A percentile compares a stretch with the other conserved stretches of the same genome.
Conservation (phyloP, 176 grass and related monocot species). For the Chrysopogon serrulatus region DNA sequence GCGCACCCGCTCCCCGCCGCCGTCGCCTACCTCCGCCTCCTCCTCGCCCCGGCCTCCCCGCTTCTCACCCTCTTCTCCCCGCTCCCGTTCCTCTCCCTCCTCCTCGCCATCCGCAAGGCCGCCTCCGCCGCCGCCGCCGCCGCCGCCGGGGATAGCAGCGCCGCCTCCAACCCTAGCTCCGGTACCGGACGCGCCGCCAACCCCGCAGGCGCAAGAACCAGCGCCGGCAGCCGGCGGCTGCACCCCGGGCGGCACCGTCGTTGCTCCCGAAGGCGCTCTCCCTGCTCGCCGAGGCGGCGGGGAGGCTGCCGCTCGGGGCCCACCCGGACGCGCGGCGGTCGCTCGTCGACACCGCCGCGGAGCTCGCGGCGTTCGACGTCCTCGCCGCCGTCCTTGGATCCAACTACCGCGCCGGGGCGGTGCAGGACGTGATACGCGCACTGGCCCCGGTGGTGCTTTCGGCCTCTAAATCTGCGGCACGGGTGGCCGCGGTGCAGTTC, state of each 20-base stretch:
- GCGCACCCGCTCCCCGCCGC: constrained; percentile 37
- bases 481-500: constrained; percentile 52
- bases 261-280: constrained; percentile 38
- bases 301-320: constrained; percentile 55
- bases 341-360: constrained; percentile 52
- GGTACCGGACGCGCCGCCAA: not conserved
- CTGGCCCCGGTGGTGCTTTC: constrained; percentile 43
- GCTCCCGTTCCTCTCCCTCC: constrained; percentile 69
- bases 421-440: constrained; percentile 61
- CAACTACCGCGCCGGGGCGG: constrained; percentile 25
- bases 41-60: constrained; percentile 39
- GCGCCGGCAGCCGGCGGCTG: not conserved
- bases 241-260: not conserved
- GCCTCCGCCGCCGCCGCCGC: not conserved
- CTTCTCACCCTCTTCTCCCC: constrained; percentile 57
- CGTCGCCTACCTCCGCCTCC: constrained; percentile 50
- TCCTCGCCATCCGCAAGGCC: constrained; percentile 63
- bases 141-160: not conserved
- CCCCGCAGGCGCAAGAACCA: constrained; percentile 34
- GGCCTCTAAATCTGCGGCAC: constrained; percentile 22
- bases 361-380: constrained; percentile 49
- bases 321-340: constrained; percentile 56
- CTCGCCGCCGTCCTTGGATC: constrained; percentile 52
- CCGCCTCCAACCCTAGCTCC: constrained; percentile 6
- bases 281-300: constrained; percentile 50